Percentiles rank a stretch among this genome's conserved stretches.
Evolutionary conservation across 208 protist genomes (phyloP).

Genomic region (Leishmania major): DNA sequence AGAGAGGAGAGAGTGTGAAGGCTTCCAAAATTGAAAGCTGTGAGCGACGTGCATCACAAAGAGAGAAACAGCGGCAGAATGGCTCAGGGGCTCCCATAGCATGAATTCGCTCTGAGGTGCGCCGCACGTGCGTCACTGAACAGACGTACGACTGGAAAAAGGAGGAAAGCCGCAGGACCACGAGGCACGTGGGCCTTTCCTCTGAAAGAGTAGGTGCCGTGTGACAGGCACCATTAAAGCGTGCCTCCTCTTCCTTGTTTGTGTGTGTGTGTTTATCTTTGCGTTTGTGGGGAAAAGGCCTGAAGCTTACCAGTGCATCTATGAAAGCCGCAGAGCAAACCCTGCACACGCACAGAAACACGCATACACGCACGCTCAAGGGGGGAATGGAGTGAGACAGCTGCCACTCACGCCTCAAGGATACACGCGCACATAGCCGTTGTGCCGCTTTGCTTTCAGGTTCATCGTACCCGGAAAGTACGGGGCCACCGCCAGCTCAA

Average conservation of each 20-base stretch:
- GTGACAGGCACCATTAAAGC: neutral
- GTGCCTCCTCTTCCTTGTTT: slow-evolving; percentile 1
- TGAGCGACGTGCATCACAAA: neutral
- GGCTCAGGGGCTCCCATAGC: neutral
- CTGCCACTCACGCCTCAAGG: slow-evolving; percentile 11
- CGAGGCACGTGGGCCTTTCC: neutral
- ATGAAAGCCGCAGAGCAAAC: neutral
- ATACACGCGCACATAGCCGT: slow-evolving; percentile 65
- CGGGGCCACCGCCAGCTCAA: slow-evolving; percentile 66
- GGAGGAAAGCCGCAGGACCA: neutral
- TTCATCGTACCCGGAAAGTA: slow-evolving; percentile 57
- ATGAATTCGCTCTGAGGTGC: neutral
- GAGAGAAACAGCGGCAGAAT: slow-evolving; percentile 1
- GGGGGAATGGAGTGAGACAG: neutral
- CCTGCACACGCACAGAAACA: neutral
- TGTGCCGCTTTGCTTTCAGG: slow-evolving; percentile 30
- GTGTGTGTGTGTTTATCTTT: neutral
- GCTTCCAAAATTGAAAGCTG: neutral
- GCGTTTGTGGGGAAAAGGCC: neutral
- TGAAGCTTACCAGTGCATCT: neutral
- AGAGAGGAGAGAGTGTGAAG: neutral
- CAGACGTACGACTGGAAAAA: neutral
- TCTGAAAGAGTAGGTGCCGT: neutral
- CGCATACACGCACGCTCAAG: neutral
- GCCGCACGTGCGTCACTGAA: neutral